Percentiles rank a stretch among this genome's conserved stretches.
phyloP scores from a whole-genome alignment of 805 yeast species.

The Ogataea siamensis region DNA sequence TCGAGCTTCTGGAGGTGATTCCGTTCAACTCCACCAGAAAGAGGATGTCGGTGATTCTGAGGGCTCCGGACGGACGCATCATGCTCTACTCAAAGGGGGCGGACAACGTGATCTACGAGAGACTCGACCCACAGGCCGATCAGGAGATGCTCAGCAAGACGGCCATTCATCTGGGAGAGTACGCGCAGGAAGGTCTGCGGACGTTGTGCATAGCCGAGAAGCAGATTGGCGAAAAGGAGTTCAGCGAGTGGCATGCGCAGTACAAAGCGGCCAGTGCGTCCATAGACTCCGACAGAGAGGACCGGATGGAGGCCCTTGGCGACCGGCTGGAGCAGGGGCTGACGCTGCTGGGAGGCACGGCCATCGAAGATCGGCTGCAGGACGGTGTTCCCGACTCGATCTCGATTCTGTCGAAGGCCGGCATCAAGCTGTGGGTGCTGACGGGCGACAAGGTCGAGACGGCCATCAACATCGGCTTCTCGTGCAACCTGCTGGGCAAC shows the following conservation, averaged over 20 bases:
- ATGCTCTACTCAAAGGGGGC: conserved; percentile 69
- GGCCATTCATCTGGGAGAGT: conserved; percentile 62
- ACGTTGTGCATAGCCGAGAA: conserved; percentile 69
- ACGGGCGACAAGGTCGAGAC: conserved; percentile 85
- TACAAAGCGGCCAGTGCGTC: conserved; percentile 59
- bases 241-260: conserved; percentile 51
- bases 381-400: conserved; percentile 78
- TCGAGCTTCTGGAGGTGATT: conserved; percentile 51
- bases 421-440: conserved; percentile 78
- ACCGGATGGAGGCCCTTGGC: conserved; percentile 48
- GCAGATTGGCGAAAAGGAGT: conserved; percentile 44
- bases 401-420: conserved; percentile 62
- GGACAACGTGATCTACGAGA: conserved; percentile 62
- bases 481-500: conserved; percentile 66
- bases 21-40: conserved; percentile 72
- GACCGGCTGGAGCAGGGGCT: conserved; percentile 60
- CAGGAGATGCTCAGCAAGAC: conserved; percentile 51
- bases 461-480: conserved; percentile 79
- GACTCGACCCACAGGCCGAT: conserved; percentile 37
- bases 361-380: conserved; percentile 77
- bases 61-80: conserved; percentile 39
- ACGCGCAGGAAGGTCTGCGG: conserved; percentile 74
- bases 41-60: conserved; percentile 74
- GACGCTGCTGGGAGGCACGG: conserved; percentile 70
- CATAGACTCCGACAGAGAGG: conserved; percentile 58